Evolutionary conservation across 768 basidiomycete species (phyloP).

Genomic region (Boletus pseudopeckii): DNA sequence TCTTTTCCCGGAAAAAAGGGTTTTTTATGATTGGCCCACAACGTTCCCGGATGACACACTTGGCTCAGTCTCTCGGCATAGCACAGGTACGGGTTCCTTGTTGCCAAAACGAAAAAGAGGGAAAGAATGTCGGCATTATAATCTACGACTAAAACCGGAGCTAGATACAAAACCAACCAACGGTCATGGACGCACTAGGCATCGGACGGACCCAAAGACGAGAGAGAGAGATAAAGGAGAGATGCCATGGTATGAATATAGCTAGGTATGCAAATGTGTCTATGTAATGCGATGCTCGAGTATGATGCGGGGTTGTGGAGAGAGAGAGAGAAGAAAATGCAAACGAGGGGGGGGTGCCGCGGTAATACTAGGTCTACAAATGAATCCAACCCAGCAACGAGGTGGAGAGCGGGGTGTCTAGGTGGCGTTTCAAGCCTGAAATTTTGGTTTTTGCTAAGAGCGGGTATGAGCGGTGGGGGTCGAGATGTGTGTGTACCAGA

Average conservation of each 20-base stretch:
- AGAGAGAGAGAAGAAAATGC: conserved; percentile 10
- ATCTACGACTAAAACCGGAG: conserved; percentile 18
- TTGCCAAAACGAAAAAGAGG: neutral
- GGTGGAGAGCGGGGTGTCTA: neutral
- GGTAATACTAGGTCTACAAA: conserved; percentile 23
- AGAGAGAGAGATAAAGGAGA: conserved; percentile 8
- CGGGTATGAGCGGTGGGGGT: neutral
- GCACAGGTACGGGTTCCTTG: conserved; percentile 4
- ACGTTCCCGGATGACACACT: too few species aligned
- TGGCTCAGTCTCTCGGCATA: too few species aligned
- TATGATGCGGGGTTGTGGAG: conserved; percentile 20
- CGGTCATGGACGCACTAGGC: conserved; percentile 10
- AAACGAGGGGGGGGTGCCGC: conserved; percentile 15
- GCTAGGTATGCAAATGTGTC: conserved; percentile 34
- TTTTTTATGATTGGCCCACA: too few species aligned
- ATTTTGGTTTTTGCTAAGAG: conserved; percentile 34
- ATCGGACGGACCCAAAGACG: conserved; percentile 14
- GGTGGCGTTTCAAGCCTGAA: conserved; percentile 24
- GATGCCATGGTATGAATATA: conserved; percentile 36
- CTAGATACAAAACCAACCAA: conserved; percentile 23
- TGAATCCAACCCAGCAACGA: conserved; percentile 9
- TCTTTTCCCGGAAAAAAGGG: too few species aligned
- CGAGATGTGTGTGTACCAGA: neutral
- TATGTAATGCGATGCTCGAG: conserved; percentile 27
- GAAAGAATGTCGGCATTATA: conserved; percentile 15